These are phyloP conservation scores for Paramecium sexaurelia DNA, from an alignment of 73 alveolate species.

Conservation along the genomic window DNA sequence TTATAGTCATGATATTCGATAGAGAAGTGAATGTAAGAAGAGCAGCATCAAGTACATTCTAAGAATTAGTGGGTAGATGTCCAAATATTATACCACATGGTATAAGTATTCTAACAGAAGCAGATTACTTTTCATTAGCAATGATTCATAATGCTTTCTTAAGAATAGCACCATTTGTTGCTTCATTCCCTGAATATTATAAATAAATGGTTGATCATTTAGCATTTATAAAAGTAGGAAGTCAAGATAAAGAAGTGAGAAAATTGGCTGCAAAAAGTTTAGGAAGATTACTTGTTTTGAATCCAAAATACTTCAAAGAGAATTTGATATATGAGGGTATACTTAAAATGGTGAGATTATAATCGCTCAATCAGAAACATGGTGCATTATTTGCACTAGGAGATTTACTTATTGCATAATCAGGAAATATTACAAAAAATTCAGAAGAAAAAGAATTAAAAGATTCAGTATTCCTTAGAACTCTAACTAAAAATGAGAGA, in stretches of 20 bases:
- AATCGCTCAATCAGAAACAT: conserved; percentile 71
- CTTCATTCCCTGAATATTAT: conserved; percentile 87
- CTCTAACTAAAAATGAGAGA: conserved; percentile 81
- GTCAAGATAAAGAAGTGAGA: conserved; percentile 90
- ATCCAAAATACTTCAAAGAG: conserved; percentile 83
- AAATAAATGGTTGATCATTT: conserved; percentile 89
- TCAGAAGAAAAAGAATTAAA: conserved; percentile 65
- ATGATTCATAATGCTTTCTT: conserved; percentile 92
- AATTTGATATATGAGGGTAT: conserved; percentile 27
- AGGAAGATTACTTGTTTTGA: conserved; percentile 85
- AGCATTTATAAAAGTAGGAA: conserved; percentile 85
- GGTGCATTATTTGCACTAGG: conserved; percentile 97
- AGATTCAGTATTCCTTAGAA: conserved; percentile 81
- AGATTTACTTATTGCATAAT: conserved; percentile 87
- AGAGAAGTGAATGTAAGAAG: conserved; percentile 98
- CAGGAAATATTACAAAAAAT: conserved; percentile 83
- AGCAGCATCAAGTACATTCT: conserved; percentile 99
- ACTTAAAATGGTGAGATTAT: background rate
- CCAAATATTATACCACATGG: conserved; percentile 97
- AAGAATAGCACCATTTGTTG: conserved; percentile 92
- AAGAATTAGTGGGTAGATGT: conserved; percentile 97
- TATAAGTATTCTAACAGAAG: conserved; percentile 96
- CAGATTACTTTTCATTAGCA: conserved; percentile 97
- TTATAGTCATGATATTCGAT: conserved; percentile 88
- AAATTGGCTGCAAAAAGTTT: conserved; percentile 88